Conservation (phyloP, 139 green algal genomes). For the Chlamydomonas sphaeroides region DNA sequence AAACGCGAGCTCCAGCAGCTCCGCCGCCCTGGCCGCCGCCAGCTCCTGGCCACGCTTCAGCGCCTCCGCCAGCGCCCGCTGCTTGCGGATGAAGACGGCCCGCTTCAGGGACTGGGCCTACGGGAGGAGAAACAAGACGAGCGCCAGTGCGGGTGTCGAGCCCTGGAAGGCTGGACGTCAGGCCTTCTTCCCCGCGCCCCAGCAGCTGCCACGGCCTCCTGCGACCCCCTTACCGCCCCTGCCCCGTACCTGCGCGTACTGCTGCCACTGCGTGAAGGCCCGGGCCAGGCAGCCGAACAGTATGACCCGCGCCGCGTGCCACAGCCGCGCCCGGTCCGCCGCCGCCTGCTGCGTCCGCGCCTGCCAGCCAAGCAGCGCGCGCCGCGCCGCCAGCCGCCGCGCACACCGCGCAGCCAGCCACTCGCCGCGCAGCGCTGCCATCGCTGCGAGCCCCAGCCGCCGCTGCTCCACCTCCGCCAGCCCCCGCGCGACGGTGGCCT, state of each 20-base stretch:
- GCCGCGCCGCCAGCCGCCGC: slow-evolving; percentile 34
- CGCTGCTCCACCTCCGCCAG: neutral
- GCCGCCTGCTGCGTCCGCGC: slow-evolving; percentile 39
- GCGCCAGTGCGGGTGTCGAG: too few relatives aligned
- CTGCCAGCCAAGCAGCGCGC: slow-evolving; percentile 50
- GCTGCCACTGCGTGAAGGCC: slow-evolving; percentile 47
- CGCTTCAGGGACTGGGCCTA: slow-evolving; percentile 46
- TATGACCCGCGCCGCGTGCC: slow-evolving; percentile 32
- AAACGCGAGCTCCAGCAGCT: slow-evolving; percentile 51
- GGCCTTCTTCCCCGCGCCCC: too few relatives aligned
- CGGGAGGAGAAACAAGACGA: neutral
- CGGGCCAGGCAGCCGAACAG: slow-evolving; percentile 40
- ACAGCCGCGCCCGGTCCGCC: slow-evolving; percentile 37
- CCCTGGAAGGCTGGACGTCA: too few relatives aligned
- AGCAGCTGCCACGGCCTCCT: too few relatives aligned
- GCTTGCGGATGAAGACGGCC: slow-evolving; percentile 58
- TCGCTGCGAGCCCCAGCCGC: neutral
- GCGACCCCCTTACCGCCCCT: too few relatives aligned
- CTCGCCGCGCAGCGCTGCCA: neutral
- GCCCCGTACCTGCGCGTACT: slow-evolving; percentile 17
- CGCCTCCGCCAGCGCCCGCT: slow-evolving; percentile 58
- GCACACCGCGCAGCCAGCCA: slow-evolving; percentile 2
- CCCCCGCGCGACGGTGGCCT: neutral
- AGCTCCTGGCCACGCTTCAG: slow-evolving; percentile 59
- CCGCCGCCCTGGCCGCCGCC: slow-evolving; percentile 26